Conservation (phyloP, 768 basidiomycete species). For the Mycena kentingensis region DNA sequence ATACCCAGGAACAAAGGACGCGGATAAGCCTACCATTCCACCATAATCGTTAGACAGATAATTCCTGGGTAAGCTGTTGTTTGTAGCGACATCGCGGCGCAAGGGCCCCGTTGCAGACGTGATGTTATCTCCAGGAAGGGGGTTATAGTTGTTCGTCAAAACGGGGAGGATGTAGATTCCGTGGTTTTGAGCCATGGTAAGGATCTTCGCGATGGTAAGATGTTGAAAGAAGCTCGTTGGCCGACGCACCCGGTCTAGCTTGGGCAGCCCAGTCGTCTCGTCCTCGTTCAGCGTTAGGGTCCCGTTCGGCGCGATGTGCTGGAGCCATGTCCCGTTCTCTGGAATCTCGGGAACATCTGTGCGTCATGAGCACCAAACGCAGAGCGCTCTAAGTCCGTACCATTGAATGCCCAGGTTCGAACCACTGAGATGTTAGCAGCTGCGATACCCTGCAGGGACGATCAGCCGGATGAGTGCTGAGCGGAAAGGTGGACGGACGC, state of each 20-base stretch:
- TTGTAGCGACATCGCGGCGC: slow-evolving; percentile 37
- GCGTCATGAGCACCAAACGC: not conserved
- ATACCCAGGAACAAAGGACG: not conserved
- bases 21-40: slow-evolving; percentile 26
- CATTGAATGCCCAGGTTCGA: slow-evolving; percentile 75
- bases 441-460: too few species aligned
- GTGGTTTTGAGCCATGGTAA: slow-evolving; percentile 47
- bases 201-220: slow-evolving; percentile 1
- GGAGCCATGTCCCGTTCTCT: slow-evolving; percentile 62
- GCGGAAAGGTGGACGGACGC: too few species aligned
- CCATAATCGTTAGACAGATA: slow-evolving; percentile 66
- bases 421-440: slow-evolving; percentile 59
- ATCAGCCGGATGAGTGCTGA: too few species aligned
- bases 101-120: slow-evolving; percentile 19
- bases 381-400: slow-evolving; percentile 36
- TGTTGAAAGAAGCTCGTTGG: slow-evolving; percentile 34
- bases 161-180: slow-evolving; percentile 55
- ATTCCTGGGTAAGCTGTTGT: slow-evolving; percentile 49
- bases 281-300: slow-evolving; percentile 52
- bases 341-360: slow-evolving; percentile 19
- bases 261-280: slow-evolving; percentile 63
- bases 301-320: slow-evolving; percentile 53
- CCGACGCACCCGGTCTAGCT: slow-evolving; percentile 52
- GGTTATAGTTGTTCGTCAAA: slow-evolving; percentile 67
- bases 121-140: slow-evolving; percentile 34